Conservation (phyloP, 495 filamentous ascomycete species). For the Apodospora peruviana region DNA sequence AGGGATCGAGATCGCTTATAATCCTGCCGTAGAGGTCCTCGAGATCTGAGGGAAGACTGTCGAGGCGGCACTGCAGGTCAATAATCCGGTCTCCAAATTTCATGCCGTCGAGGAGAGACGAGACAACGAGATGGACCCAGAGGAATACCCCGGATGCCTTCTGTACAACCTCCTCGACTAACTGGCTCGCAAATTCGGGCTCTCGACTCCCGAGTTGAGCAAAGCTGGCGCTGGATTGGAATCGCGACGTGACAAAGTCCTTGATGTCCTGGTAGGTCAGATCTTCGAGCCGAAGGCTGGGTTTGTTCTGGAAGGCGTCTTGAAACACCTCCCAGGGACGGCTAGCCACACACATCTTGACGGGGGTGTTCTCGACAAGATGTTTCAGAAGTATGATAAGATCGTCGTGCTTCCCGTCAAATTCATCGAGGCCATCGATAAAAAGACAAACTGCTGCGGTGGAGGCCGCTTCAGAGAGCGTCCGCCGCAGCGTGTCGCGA, state of each 20-base stretch:
- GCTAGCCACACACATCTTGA: constrained; percentile 6
- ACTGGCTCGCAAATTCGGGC: background rate
- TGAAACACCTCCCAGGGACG: constrained; percentile 5
- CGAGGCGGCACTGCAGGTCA: constrained; percentile 16
- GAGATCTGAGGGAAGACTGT: constrained; percentile 16
- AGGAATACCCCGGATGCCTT: constrained; percentile 4
- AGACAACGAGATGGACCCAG: constrained; percentile 19
- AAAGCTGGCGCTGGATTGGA: background rate
- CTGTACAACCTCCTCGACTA: background rate
- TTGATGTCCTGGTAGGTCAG: constrained; percentile 2
- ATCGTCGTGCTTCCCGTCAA: constrained; percentile 16
- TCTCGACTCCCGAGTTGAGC: background rate
- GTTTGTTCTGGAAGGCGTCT: background rate
- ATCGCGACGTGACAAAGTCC: background rate
- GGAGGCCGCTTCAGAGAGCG: background rate
- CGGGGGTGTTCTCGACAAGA: background rate
- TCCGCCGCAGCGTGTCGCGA: background rate
- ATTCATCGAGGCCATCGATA: constrained; percentile 8
- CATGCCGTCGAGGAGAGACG: constrained; percentile 14
- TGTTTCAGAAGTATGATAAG: background rate
- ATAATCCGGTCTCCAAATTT: constrained; percentile 14
- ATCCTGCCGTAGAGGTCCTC: constrained; percentile 17
- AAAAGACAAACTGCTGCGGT: background rate
- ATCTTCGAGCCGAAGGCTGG: constrained; percentile 17
- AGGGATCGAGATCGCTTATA: constrained; percentile 16